phyloP scores from a whole-genome alignment of 768 basidiomycete genomes.

The Sutorius australiensis region DNA sequence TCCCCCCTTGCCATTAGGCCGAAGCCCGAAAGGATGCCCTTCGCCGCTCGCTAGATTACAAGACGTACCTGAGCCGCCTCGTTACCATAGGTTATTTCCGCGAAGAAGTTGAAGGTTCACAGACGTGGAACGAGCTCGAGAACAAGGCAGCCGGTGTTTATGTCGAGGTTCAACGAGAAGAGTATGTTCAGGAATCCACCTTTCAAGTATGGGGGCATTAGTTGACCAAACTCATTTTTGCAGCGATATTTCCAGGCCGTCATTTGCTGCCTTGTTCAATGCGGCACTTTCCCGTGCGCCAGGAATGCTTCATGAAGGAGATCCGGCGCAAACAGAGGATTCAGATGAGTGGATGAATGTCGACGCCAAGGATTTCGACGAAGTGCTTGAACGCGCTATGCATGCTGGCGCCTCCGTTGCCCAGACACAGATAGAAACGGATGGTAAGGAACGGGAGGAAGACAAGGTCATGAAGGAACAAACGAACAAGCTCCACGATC shows the following conservation, averaged over 20 bases:
- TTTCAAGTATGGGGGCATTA: neutral
- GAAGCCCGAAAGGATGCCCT: constrained; percentile 66
- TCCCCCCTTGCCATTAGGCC: constrained; percentile 34
- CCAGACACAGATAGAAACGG: constrained; percentile 50
- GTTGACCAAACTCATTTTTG: constrained; percentile 5
- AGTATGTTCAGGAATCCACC: constrained; percentile 47
- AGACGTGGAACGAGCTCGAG: constrained; percentile 71
- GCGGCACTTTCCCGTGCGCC: constrained; percentile 49
- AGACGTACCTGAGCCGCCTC: constrained; percentile 67
- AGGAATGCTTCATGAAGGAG: constrained; percentile 19
- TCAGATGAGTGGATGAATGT: constrained; percentile 85
- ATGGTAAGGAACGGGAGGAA: constrained; percentile 28
- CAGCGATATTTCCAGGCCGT: constrained; percentile 60
- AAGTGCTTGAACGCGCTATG: constrained; percentile 51
- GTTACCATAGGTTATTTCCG: constrained; percentile 70
- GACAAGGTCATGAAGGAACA: constrained; percentile 59
- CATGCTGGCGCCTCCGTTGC: constrained; percentile 9
- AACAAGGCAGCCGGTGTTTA: constrained; percentile 65
- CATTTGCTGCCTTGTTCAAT: constrained; percentile 75
- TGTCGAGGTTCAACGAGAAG: constrained; percentile 54
- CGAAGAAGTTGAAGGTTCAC: constrained; percentile 72
- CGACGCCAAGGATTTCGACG: constrained; percentile 71
- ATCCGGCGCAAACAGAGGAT: constrained; percentile 49
- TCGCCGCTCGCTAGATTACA: constrained; percentile 63
- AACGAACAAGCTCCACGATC: constrained; percentile 62